Base-by-base conservation (phyloP, 1,284 basidiomycete species). In the Rhodotorula mucilaginosa region DNA sequence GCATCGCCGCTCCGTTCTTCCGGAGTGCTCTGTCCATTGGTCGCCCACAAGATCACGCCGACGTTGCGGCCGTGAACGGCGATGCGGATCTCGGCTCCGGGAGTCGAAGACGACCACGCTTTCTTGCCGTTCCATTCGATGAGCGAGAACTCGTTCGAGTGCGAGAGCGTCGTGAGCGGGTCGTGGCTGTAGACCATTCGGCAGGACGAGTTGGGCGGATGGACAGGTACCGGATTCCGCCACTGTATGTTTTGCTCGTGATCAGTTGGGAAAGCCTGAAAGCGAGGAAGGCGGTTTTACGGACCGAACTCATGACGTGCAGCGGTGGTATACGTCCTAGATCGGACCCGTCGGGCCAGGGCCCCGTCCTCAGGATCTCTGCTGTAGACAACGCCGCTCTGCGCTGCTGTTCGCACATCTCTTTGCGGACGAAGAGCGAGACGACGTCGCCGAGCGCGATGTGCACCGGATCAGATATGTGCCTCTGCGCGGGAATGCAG, bases 381-480 rank as follows among this genome's bases (percentile, higher is more conserved):
- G 18, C 39, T 0, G 44, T 13, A 2, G 58, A 52, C 26, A 67
- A 18, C 13, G 58, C 16, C 6, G 26, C 56, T 5, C 59, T 34
- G 3, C 72, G 58, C 47, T 65, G 46, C 26, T 52, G 56, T 44
- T 75, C 74, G 60, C 74, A 75, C 7, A 62, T 61, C 51, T 73
- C 65, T 58, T 71, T 65, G 18, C 69, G 67, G 15, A 73, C n/a
- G 64, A 69, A 75, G 1, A 75, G 65, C 57, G 74, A 46, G 8
- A 75, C 62, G 69, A 75, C 69, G 61, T 75, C 72, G 18, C 61
- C 74, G 21, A 73, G 29, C 1, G 62, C 67, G 8, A 56, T n/a
- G 59, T 75, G 74, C 3, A 61, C 52, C 31, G 63, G 23, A 2
- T 59, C 51, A 1, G 64, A 65, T 19, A 75, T 72, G 67, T 75